phyloP scores from a whole-genome alignment of 345 rosid genomes.

The Nasturtium officinale region DNA sequence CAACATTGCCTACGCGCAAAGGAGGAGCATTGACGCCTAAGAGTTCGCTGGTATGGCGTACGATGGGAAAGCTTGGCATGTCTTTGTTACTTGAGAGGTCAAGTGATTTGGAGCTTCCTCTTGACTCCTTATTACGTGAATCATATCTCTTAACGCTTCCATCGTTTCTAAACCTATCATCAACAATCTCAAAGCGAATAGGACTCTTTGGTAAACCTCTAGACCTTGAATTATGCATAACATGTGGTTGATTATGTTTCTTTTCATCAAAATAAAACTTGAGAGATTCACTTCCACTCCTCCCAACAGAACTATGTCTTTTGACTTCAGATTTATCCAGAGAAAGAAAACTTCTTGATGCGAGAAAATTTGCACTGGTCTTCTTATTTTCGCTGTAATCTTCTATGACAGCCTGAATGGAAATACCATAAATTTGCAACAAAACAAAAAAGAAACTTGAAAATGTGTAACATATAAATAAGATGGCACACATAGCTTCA shows the following conservation, averaged over 20 bases:
- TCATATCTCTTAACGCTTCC: conserved; percentile 45
- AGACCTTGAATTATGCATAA: conserved; percentile 49
- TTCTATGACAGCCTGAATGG: conserved; percentile 51
- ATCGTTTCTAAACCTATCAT: conserved; percentile 74
- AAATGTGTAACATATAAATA: not conserved
- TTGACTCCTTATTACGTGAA: conserved; percentile 45
- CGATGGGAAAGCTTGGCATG: conserved; percentile 39
- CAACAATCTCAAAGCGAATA: conserved; percentile 78
- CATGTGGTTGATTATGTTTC: conserved; percentile 53
- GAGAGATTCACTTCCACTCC: conserved; percentile 47
- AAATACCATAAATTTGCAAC: not conserved
- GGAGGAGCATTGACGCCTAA: conserved; percentile 39
- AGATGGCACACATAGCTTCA: too few relatives aligned
- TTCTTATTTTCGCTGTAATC: conserved; percentile 50
- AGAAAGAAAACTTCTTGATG: conserved; percentile 50
- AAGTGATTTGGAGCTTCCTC: conserved; percentile 51
- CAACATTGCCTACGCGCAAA: conserved; percentile 35
- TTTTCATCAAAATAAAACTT: conserved; percentile 57
- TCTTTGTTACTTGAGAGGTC: conserved; percentile 44
- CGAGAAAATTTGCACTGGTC: conserved; percentile 40
- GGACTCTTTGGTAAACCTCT: conserved; percentile 58
- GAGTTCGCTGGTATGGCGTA: conserved; percentile 46
- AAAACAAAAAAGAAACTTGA: not conserved
- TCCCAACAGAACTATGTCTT: conserved; percentile 47
- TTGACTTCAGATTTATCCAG: conserved; percentile 48